Evolutionary conservation across 1,139 yeast genomes (phyloP).

Genomic region (Kodamaea ohmeri): DNA sequence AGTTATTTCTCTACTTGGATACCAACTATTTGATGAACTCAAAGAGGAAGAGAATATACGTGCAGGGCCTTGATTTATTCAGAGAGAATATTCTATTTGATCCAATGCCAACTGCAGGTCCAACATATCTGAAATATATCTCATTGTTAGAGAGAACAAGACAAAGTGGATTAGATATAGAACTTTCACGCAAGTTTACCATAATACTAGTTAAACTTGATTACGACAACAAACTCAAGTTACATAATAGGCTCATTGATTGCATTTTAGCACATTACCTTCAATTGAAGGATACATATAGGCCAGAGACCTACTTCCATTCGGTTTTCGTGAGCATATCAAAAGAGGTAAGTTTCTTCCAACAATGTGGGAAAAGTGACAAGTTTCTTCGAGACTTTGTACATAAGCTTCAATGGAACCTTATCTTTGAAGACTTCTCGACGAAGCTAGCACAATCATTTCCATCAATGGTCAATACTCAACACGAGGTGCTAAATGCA

Average conservation of each 20-base stretch:
- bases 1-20: slow-evolving; percentile 37
- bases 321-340: slow-evolving; percentile 14
- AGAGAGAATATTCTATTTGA: slow-evolving; percentile 8
- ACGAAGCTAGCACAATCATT: slow-evolving; percentile 14
- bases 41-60: slow-evolving; percentile 20
- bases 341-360: slow-evolving; percentile 17
- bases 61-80: slow-evolving; percentile 10
- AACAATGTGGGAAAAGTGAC: slow-evolving; percentile 23
- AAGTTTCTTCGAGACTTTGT: slow-evolving; percentile 22
- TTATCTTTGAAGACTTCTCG: slow-evolving; percentile 29
- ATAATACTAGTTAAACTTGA: slow-evolving; percentile 23
- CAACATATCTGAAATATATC: slow-evolving; percentile 10
- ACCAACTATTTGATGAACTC: slow-evolving; percentile 30
- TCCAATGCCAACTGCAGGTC: slow-evolving; percentile 1
- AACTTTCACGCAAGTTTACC: slow-evolving; percentile 18
- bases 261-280: slow-evolving; percentile 20
- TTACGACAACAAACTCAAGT: slow-evolving; percentile 17
- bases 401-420: slow-evolving; percentile 29
- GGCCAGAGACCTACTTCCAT: slow-evolving; percentile 21
- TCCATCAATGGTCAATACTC: slow-evolving; percentile 7
- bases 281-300: slow-evolving; percentile 17
- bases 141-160: slow-evolving; percentile 11
- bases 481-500: slow-evolving; percentile 4
- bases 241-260: slow-evolving; percentile 19
- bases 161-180: slow-evolving; percentile 1